Evolutionary conservation across 129 eudicot species (phyloP).

Genomic region (Ambrosia artemisiifolia): DNA sequence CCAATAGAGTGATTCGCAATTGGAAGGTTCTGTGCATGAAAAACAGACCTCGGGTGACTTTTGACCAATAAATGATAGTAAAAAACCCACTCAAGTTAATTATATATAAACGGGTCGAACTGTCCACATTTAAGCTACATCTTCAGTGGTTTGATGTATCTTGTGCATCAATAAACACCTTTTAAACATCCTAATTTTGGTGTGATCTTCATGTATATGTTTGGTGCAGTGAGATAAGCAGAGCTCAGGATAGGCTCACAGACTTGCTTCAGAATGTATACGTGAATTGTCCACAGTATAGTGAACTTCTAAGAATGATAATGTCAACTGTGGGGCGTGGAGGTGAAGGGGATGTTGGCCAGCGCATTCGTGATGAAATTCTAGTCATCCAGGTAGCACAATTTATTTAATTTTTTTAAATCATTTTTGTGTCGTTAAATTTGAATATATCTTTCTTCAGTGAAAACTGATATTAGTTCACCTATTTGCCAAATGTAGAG

Average conservation of each 20-base stretch:
- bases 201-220: conserved; percentile 6
- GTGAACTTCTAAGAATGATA: conserved; percentile 43
- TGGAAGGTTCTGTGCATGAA: neutral
- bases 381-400: conserved; percentile 42
- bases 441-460: neutral
- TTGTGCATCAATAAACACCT: neutral
- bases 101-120: neutral
- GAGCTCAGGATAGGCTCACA: conserved; percentile 54
- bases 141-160: neutral
- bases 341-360: conserved; percentile 54
- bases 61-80: neutral
- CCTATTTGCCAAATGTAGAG: conserved; percentile 34
- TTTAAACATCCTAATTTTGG: conserved; percentile 8
- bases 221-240: conserved; percentile 50
- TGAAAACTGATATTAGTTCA: neutral
- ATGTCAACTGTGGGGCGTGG: conserved; percentile 56
- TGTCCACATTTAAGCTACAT: neutral
- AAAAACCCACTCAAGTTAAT: neutral
- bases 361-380: conserved; percentile 53
- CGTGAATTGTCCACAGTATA: conserved; percentile 40
- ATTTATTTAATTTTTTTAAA: neutral
- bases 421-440: neutral
- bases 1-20: neutral
- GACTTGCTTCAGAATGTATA: conserved; percentile 44
- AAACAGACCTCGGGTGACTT: neutral